Evolutionary conservation across 2,329 filamentous ascomycete genomes (phyloP).

Genomic region (Penicillium sp.): DNA sequence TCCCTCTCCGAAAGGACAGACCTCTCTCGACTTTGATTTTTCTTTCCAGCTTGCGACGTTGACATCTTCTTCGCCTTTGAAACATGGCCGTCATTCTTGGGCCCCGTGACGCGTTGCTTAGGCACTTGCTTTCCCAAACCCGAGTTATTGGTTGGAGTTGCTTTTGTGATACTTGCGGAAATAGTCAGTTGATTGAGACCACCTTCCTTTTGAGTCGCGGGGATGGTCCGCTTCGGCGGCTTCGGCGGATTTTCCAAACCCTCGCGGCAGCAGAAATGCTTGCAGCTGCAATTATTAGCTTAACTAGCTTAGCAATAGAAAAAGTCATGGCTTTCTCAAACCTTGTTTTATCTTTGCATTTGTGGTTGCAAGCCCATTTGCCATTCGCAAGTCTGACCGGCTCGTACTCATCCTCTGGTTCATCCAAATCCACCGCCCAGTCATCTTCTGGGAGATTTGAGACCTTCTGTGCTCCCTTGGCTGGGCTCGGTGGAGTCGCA

Average conservation of each 20-base stretch:
- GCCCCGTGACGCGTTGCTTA: not conserved
- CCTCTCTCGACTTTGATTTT: not conserved
- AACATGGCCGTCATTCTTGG: not conserved
- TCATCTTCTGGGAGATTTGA: constrained; percentile 6
- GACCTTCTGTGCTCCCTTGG: not conserved
- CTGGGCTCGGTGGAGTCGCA: constrained; percentile 11
- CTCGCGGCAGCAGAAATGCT: constrained; percentile 70
- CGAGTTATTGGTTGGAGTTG: constrained; percentile 18
- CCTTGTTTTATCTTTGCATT: constrained; percentile 60
- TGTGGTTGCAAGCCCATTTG: constrained; percentile 72
- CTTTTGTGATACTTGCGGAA: constrained; percentile 28
- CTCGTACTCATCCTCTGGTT: constrained; percentile 29
- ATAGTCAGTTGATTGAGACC: constrained; percentile 32
- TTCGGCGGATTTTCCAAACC: constrained; percentile 66
- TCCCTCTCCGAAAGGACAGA: not conserved
- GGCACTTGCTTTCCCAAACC: not conserved
- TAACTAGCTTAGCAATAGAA: not conserved
- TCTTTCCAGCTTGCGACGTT: not conserved
- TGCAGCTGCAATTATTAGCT: constrained; percentile 55
- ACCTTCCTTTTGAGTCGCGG: constrained; percentile 23
- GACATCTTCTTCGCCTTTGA: not conserved
- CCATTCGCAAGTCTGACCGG: constrained; percentile 64
- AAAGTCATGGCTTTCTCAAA: constrained; percentile 16
- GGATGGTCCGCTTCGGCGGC: constrained; percentile 29
- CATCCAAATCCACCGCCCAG: constrained; percentile 9